Evolutionary conservation across 352 stramenopile species (phyloP), one percentile per base, ranked within the genome.

Genomic region (Stramenopiles sp.): DNA sequence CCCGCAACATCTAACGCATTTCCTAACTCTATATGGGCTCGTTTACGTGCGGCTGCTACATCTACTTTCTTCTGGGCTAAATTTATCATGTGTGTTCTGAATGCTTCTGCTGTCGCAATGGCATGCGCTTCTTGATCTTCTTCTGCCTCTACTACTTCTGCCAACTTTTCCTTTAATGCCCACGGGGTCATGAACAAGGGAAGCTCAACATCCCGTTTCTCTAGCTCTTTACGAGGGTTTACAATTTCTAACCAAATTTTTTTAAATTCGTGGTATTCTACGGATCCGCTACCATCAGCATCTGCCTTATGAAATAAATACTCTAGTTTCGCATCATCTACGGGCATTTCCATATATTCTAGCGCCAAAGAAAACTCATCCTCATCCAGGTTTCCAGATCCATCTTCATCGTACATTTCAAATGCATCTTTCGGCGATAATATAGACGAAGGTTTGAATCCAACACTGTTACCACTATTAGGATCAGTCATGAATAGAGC

Each of bases 231-330:
- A 0, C 87, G 83, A 0, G 93, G 84, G 80, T 96, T 89, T 1
- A 86, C 81, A 1, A 95, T 82, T 0, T 86, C 84, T 7, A 96
- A 79, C 90, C 90, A 97, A 81, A 97, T 95, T 63, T 90, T 86
- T 7, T 92, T 92, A 81, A 98, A 98, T 81, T 97, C 91, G 13
- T 86, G 86, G 83, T 97, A 97, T 27, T 97, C 90, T 78, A 97
- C 96, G 78, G 85, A 90, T 0, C 91, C 91, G 43, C 87, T 93
- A 53, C 89, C 90, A 82, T 97, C 89, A 63, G 89, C 92, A 84
- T 96, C 93, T 82, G 95, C 96, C 74, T 96, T 93, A 32, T 86
- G 87, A 81, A 97, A 97, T 7, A 97, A 83, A 30, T 87, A 82
- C 78, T 97, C 93, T 74, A 95, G 89, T 81, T 95, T 94, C 78